Evolutionary conservation across 106 monocot genomes (phyloP), one percentile per base, ranked within the genome.

Genomic region (Narthecium ossifragum): DNA sequence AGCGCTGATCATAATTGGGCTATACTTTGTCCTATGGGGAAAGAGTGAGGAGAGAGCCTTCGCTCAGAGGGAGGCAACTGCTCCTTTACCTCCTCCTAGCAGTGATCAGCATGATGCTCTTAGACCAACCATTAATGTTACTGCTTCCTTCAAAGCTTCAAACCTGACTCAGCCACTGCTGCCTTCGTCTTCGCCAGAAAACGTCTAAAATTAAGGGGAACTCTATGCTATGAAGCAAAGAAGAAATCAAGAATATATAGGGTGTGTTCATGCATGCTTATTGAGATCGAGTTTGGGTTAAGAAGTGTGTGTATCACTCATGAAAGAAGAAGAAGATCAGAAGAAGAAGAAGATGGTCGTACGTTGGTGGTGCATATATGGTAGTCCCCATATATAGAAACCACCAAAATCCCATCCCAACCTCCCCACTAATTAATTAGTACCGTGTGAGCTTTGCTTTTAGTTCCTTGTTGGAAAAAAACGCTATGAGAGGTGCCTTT

Each of bases 1-100:
- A 5, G 62, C 79, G 26, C 31, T 96, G 49, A 90, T 90, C 64
- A 81, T 96, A 45, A 45, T 55, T 20, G 94, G 94, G 6, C 70
- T 96, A 2, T 94, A 94, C 78, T 56, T 96, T 22, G 90, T 96
- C 32, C 68, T 96, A 6, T 96, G 83, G 79, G 94, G 90, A 12
- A 96, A 90, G 70, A 86, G 83, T 49, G 41, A 83, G 55, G 94
- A 90, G 73, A 84, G 73, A 53, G 83, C 75, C 15, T 80, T 75
- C 41, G 85, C 83, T 21, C 65, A 66, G 1, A 83, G 74, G 46
- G 90, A 90, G 47, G 68, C 82, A 14, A 45, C 33, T 7, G 14
- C 31, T 18, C 14, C 9, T 3, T 1, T 61, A 17, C 37, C 34
- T 9, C 34, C 41, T 37, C 27, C 53, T 6, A 25, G 38, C 23